A percentile compares a stretch with the other conserved stretches of the same genome.
phyloP scores from a whole-genome alignment of 2,329 filamentous ascomycete species.

The Aspergillus tubingensis region DNA sequence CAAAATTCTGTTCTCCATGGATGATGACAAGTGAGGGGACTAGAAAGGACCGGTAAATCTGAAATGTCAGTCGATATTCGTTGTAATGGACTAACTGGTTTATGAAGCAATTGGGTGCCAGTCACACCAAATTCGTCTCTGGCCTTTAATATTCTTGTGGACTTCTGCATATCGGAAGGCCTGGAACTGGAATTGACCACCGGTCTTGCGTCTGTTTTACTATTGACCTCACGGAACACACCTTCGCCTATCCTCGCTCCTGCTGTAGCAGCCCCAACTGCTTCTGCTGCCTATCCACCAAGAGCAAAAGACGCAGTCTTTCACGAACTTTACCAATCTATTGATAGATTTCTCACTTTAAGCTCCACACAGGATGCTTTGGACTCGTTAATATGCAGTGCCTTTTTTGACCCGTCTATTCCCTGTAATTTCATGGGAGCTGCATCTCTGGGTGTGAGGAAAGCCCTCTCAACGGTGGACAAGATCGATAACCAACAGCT shows the following conservation, averaged over 20 bases:
- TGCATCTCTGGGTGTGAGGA: conserved; percentile 19
- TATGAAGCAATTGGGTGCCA: background rate
- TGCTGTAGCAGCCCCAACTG: background rate
- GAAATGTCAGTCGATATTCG: background rate
- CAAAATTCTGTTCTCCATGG: conserved; percentile 5
- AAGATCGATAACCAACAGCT: background rate
- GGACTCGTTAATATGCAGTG: conserved; percentile 27
- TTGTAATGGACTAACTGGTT: background rate
- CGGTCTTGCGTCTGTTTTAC: conserved; percentile 6
- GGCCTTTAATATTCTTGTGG: conserved; percentile 8
- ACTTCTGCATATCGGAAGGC: background rate
- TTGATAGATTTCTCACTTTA: conserved; percentile 14
- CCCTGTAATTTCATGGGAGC: conserved; percentile 26
- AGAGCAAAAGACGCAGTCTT: background rate
- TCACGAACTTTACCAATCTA: background rate
- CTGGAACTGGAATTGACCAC: conserved; percentile 6
- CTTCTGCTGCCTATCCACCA: background rate
- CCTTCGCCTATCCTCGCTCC: background rate
- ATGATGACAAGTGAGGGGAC: conserved; percentile 1
- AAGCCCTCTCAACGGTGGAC: conserved; percentile 8
- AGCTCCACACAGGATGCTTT: conserved; percentile 23
- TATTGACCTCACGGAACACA: background rate
- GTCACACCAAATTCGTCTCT: conserved; percentile 2
- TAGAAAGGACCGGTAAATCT: background rate
- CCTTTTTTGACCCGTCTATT: conserved; percentile 26